A percentile compares a stretch with the other conserved stretches of the same genome.
Conservation (phyloP, 345 rosid genomes). For the Syzygium aqueum region DNA sequence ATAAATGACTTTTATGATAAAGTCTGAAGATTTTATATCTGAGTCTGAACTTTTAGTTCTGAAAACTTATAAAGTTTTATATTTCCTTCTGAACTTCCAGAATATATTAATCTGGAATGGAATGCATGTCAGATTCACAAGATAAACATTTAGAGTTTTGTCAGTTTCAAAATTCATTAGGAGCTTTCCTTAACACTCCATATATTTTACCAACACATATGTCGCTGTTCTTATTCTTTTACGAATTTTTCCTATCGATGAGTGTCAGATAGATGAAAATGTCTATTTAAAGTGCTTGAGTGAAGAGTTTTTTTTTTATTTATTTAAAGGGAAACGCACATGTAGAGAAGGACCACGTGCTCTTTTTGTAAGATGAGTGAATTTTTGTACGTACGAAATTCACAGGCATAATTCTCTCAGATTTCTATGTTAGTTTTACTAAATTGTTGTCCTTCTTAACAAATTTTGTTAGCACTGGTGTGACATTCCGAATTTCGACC, state of each 20-base stretch:
- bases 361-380: background rate
- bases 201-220: background rate
- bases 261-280: background rate
- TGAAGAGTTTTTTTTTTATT: background rate
- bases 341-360: background rate
- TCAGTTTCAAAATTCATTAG: too few species aligned
- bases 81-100: too few species aligned
- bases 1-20: too few species aligned
- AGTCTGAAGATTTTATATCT: too few species aligned
- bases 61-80: too few species aligned
- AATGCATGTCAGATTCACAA: too few species aligned
- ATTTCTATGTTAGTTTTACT: background rate
- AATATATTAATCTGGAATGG: too few species aligned
- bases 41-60: too few species aligned
- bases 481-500: too few species aligned
- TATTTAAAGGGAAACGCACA: background rate
- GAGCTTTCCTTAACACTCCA: too few species aligned
- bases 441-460: background rate
- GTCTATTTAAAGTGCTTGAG: background rate
- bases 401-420: background rate
- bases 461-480: background rate
- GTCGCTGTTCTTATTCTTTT: background rate
- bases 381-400: background rate
- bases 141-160: too few species aligned
- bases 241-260: background rate